Conservation (phyloP, 352 stramenopile genomes). For the Aphanomyces euteiches region DNA sequence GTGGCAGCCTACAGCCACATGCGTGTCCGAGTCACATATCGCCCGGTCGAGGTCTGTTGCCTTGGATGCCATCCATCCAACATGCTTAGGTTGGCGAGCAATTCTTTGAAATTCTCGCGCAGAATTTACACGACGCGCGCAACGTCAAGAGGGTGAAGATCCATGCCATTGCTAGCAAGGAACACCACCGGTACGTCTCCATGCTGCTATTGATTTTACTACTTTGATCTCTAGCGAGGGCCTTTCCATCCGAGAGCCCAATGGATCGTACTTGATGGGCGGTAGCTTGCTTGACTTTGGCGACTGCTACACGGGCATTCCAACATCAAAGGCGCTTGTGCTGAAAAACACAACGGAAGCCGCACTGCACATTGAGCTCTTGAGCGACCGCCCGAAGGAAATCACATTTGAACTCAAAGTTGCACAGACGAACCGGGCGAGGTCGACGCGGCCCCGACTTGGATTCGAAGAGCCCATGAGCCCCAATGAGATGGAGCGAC, state of each 20-base stretch:
- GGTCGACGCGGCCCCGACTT: conserved; percentile 53
- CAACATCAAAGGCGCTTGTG: conserved; percentile 75
- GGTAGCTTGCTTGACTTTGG: conserved; percentile 86
- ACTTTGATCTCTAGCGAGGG: conserved; percentile 54
- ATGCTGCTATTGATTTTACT: neutral
- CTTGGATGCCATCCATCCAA: conserved; percentile 26
- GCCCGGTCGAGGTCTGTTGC: conserved; percentile 60
- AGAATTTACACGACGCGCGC: conserved; percentile 80
- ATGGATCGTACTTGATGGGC: conserved; percentile 79
- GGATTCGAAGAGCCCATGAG: conserved; percentile 59
- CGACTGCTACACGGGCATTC: conserved; percentile 81
- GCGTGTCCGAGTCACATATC: conserved; percentile 81
- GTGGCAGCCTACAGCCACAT: conserved; percentile 81
- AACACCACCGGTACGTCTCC: conserved; percentile 69
- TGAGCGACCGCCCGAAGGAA: conserved; percentile 83
- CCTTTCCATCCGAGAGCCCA: conserved; percentile 81
- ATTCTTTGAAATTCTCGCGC: conserved; percentile 83
- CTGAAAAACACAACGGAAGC: conserved; percentile 84
- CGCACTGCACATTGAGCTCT: conserved; percentile 78
- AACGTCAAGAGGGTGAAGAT: conserved; percentile 86
- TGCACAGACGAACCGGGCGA: conserved; percentile 55
- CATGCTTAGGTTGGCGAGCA: conserved; percentile 64
- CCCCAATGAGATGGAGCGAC: conserved; percentile 40
- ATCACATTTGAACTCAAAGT: conserved; percentile 86
- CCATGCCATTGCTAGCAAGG: conserved; percentile 83